A percentile compares a stretch with the other conserved stretches of the same genome.
Conservation (phyloP, 768 basidiomycete genomes). For the Tephrocybe sp. region DNA sequence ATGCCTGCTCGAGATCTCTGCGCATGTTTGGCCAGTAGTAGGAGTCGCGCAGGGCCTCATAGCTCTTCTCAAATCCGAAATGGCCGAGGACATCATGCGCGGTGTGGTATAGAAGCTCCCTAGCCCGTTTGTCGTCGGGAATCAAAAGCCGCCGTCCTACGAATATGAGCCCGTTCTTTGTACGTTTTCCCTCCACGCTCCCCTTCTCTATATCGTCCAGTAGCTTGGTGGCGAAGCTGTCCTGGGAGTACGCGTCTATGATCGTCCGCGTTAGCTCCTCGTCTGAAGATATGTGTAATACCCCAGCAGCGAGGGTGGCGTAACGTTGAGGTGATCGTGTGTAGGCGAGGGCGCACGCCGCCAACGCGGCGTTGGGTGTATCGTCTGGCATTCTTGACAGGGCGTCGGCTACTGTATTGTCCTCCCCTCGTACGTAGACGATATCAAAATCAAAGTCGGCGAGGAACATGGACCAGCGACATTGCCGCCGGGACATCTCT, state of each 20-base stretch:
- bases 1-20: constrained; percentile 7
- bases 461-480: constrained; percentile 31
- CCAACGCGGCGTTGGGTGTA: no score
- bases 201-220: no score
- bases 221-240: no score
- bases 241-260: no score
- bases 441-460: constrained; percentile 31
- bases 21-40: constrained; percentile 37
- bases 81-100: constrained; percentile 31
- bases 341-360: no score
- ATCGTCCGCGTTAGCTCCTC: no score
- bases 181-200: no score
- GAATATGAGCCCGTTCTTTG: no score
- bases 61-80: constrained; percentile 32
- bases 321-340: no score
- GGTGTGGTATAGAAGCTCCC: constrained; percentile 22
- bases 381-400: constrained; percentile 20
- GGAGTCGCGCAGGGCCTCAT: constrained; percentile 18
- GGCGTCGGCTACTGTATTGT: constrained; percentile 32
- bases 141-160: no score
- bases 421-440: constrained; percentile 30
- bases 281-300: no score
- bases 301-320: no score
- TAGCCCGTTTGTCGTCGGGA: neutral
- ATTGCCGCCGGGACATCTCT: constrained; percentile 27